Evolutionary conservation across 2,329 filamentous ascomycete species (phyloP).

Genomic region (Cladosporium cucumerinum): DNA sequence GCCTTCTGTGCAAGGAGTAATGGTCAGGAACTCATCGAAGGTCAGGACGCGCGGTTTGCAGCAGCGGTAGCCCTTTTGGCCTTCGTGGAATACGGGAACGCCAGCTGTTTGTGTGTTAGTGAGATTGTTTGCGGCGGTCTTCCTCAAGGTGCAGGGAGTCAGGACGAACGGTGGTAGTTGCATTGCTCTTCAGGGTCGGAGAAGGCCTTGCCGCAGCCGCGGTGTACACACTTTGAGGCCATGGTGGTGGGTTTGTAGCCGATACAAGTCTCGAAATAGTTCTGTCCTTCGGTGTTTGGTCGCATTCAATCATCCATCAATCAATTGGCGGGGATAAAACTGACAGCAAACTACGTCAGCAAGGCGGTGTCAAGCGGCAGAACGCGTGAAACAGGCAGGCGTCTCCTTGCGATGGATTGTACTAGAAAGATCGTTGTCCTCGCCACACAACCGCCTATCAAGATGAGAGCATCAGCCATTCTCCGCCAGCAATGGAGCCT

Average conservation of each 20-base stretch:
- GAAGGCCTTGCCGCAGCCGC: constrained; percentile 88
- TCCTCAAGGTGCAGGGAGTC: not conserved
- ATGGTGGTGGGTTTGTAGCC: constrained; percentile 40
- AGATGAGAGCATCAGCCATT: constrained; percentile 21
- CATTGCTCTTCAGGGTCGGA: constrained; percentile 79
- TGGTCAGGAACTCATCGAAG: constrained; percentile 95
- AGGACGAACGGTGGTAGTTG: constrained; percentile 69
- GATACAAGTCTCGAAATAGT: not conserved
- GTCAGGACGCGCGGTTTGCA: constrained; percentile 95
- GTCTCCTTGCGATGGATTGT: not conserved
- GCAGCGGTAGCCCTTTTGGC: constrained; percentile 99
- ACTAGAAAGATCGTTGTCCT: not conserved
- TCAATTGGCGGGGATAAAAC: constrained; percentile 9
- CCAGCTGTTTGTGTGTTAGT: constrained; percentile 17
- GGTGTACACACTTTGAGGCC: constrained; percentile 89
- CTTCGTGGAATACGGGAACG: constrained; percentile 86
- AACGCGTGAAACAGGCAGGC: not conserved
- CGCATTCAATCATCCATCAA: not conserved
- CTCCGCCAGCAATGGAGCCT: constrained; percentile 21
- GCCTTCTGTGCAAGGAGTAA: constrained; percentile 87
- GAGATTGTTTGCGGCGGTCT: not conserved
- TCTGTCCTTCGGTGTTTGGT: not conserved
- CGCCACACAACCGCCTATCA: not conserved
- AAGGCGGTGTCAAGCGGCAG: constrained; percentile 7
- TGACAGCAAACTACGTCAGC: constrained; percentile 12